Evolutionary conservation across 164 flowering plant genomes (phyloP).

Genomic region (Warburgia ugandensis): DNA sequence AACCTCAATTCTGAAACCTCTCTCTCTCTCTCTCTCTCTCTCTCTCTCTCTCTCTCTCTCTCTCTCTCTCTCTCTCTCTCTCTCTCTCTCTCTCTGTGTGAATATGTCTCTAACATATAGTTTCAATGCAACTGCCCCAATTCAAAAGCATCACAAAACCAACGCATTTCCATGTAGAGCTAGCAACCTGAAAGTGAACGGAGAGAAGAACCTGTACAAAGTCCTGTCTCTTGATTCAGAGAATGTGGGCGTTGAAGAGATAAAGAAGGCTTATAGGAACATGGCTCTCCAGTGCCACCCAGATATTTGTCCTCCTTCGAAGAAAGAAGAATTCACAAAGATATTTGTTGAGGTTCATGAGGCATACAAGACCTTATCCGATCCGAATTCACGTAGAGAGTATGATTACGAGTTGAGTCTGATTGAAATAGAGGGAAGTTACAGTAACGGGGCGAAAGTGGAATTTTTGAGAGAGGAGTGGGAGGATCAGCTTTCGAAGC

Average conservation of each 20-base stretch:
- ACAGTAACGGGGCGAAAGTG: no score
- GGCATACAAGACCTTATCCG: conserved; percentile 27
- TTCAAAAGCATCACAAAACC: no score
- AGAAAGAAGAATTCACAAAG: conserved; percentile 23
- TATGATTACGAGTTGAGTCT: conserved; percentile 22
- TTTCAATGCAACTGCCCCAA: no score
- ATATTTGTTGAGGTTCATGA: conserved; percentile 19
- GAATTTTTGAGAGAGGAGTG: conserved; percentile 11
- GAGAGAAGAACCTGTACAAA: conserved; percentile 1
- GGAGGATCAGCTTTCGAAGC: conserved; percentile 16
- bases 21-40: not conserved
- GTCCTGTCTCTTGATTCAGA: conserved; percentile 19
- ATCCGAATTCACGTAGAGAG: conserved; percentile 21
- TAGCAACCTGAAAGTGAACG: not conserved
- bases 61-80: not conserved
- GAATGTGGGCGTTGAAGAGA: conserved; percentile 17
- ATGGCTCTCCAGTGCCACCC: conserved; percentile 32
- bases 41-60: not conserved
- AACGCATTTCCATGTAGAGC: conserved; percentile 1
- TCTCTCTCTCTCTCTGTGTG: not conserved
- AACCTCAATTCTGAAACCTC: not conserved
- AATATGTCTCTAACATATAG: no score
- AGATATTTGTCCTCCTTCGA: conserved; percentile 22
- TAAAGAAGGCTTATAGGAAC: conserved; percentile 27
- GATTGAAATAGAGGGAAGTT: no score